Conservation (phyloP, 768 basidiomycete genomes). For the Omphalotus guepiniiformis region DNA sequence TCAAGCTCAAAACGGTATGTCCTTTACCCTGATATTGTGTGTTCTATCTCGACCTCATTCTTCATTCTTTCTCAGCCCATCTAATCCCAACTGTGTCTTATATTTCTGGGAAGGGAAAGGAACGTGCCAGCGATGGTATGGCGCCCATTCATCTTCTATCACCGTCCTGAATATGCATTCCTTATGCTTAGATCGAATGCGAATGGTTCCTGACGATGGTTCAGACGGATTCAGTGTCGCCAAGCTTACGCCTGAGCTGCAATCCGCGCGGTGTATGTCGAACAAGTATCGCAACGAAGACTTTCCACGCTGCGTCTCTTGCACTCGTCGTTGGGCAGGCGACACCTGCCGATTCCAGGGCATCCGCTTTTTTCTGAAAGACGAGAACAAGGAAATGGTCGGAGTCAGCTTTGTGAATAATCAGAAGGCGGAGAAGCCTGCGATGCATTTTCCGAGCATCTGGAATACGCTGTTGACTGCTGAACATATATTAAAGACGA, state of each 20-base stretch:
- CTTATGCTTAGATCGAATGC: slow-evolving; percentile 19
- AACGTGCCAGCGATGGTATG: slow-evolving; percentile 37
- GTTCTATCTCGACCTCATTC: slow-evolving; percentile 8
- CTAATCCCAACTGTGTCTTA: slow-evolving; percentile 43
- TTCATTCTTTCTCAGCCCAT: slow-evolving; percentile 33
- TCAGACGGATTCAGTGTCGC: slow-evolving; percentile 2
- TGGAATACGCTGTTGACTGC: slow-evolving; percentile 62
- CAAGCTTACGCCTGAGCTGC: slow-evolving; percentile 57
- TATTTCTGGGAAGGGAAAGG: slow-evolving; percentile 43
- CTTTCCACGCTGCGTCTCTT: slow-evolving; percentile 79
- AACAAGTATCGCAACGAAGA: slow-evolving; percentile 67
- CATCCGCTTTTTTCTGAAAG: slow-evolving; percentile 75
- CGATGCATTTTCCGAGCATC: slow-evolving; percentile 57
- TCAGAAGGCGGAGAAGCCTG: slow-evolving; percentile 51
- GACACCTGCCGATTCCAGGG: slow-evolving; percentile 85
- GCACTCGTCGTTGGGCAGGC: slow-evolving; percentile 83
- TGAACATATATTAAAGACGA: slow-evolving; percentile 51
- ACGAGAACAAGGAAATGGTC: slow-evolving; percentile 50
- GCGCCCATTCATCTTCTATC: slow-evolving; percentile 6
- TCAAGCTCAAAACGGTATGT: slow-evolving; percentile 59
- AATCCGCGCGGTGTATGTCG: slow-evolving; percentile 82
- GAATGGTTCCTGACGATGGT: slow-evolving; percentile 26
- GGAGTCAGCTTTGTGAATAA: slow-evolving; percentile 70
- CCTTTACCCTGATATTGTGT: background rate
- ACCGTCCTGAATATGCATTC: slow-evolving; percentile 5